These are phyloP conservation scores for Jimgerdemannia flammicorona DNA, from an alignment of 192 early-diverging fungal species.

Conservation along the genomic window DNA sequence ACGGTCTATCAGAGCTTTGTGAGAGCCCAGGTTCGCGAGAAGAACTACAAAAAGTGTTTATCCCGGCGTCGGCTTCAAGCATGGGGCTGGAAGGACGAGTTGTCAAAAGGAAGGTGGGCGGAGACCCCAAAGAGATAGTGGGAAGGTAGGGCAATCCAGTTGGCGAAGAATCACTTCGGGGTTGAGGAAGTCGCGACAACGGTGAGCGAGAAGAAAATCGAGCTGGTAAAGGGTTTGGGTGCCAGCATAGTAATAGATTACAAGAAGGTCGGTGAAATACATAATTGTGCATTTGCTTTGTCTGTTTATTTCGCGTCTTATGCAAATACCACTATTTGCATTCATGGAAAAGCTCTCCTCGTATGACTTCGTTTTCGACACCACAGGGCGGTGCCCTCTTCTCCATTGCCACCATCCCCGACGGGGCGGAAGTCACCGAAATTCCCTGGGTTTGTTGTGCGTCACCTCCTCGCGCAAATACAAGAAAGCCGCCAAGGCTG, in stretches of 20 bases:
- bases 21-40: slow-evolving; percentile 17
- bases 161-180: slow-evolving; percentile 39
- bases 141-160: too few relatives aligned
- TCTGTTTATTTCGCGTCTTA: slow-evolving; percentile 27
- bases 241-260: slow-evolving; percentile 45
- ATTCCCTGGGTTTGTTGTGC: too few relatives aligned
- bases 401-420: background rate
- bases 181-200: slow-evolving; percentile 40
- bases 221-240: slow-evolving; percentile 31
- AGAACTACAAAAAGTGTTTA: slow-evolving; percentile 28
- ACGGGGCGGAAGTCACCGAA: background rate
- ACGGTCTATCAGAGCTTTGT: slow-evolving; percentile 47
- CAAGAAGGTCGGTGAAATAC: slow-evolving; percentile 21
- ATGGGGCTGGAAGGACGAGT: too few relatives aligned
- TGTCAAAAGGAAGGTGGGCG: too few relatives aligned
- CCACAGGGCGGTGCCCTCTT: background rate
- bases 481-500: slow-evolving; percentile 8
- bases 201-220: slow-evolving; percentile 32
- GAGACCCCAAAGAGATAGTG: too few relatives aligned
- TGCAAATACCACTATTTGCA: slow-evolving; percentile 23
- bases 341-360: slow-evolving; percentile 6
- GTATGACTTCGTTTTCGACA: background rate
- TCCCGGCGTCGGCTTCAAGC: too few relatives aligned
- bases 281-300: slow-evolving; percentile 32
- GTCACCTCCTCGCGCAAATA: background rate